Evolutionary conservation across 441 rosid species (phyloP).

Genomic region (Adansonia gregorii): DNA sequence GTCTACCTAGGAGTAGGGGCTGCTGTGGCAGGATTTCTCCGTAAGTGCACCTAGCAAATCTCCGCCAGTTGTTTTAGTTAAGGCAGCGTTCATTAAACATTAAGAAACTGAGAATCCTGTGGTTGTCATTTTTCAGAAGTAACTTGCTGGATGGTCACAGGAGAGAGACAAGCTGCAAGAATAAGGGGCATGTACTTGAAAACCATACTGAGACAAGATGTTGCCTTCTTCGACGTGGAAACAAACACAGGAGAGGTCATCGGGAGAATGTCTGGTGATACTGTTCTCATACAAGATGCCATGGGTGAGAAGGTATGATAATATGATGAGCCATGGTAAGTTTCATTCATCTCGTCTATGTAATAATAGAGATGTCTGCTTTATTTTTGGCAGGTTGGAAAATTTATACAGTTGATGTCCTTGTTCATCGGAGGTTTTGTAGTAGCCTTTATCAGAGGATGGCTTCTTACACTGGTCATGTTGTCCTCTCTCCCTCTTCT

Average conservation of each 20-base stretch:
- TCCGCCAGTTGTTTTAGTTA: no score
- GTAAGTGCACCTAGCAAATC: constrained; percentile 45
- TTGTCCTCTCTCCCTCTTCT: constrained; percentile 65
- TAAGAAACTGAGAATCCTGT: no score
- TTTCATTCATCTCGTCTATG: not conserved
- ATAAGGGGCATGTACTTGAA: constrained; percentile 70
- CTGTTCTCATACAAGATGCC: constrained; percentile 85
- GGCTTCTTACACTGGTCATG: constrained; percentile 81
- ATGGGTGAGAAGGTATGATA: constrained; percentile 84
- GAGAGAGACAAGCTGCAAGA: constrained; percentile 83
- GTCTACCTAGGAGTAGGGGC: constrained; percentile 71
- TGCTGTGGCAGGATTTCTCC: constrained; percentile 62
- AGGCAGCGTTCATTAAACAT: no score
- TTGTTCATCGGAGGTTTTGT: constrained; percentile 75
- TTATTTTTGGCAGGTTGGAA: constrained; percentile 66
- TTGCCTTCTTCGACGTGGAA: constrained; percentile 78
- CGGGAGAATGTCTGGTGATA: constrained; percentile 92
- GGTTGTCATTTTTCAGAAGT: constrained; percentile 55
- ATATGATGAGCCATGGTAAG: no score
- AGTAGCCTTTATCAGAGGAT: constrained; percentile 70
- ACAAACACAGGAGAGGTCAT: constrained; percentile 80
- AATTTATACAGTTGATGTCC: constrained; percentile 60
- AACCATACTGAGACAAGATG: constrained; percentile 85
- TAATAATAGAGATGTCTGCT: not conserved
- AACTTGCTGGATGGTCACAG: constrained; percentile 83